Evolutionary conservation across 768 basidiomycete species (phyloP).

Genomic region (Hygrophorus pudorinus): DNA sequence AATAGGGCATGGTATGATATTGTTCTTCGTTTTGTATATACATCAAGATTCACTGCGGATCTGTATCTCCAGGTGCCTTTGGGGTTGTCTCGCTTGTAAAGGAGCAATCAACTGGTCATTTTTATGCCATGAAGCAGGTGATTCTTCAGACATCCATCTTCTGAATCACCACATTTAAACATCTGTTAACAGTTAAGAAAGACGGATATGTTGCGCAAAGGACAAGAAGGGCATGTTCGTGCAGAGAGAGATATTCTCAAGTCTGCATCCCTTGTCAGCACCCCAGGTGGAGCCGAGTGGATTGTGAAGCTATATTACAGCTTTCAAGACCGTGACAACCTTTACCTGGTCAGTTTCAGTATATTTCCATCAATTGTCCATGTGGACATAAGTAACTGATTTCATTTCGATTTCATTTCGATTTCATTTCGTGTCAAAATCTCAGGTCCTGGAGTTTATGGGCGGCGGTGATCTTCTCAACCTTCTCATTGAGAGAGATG

Average conservation of each 20-base stretch:
- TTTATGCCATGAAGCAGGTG: conserved; percentile 98
- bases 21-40: conserved; percentile 2
- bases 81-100: conserved; percentile 91
- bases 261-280: conserved; percentile 73
- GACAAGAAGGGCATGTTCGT: conserved; percentile 94
- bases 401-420: conserved; percentile 52
- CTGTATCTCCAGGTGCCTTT: conserved; percentile 64
- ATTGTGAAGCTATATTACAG: conserved; percentile 90
- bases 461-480: conserved; percentile 95
- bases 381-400: conserved; percentile 24
- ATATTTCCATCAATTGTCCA: conserved; percentile 15
- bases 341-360: conserved; percentile 69
- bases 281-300: conserved; percentile 77
- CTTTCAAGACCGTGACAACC: conserved; percentile 90
- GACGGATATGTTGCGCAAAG: conserved; percentile 89
- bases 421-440: conserved; percentile 22
- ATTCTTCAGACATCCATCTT: conserved; percentile 6
- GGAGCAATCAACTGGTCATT: conserved; percentile 66
- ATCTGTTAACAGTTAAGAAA: conserved; percentile 68
- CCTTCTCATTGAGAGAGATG: conserved; percentile 84
- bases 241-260: conserved; percentile 92
- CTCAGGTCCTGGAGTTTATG: conserved; percentile 87
- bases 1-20: conserved; percentile 74
- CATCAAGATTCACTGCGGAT: conserved; percentile 13
- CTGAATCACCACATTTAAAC: conserved; percentile 8